Evolutionary conservation across 2,329 filamentous ascomycete species (phyloP).

Genomic region (Hymenoscyphus linearis): DNA sequence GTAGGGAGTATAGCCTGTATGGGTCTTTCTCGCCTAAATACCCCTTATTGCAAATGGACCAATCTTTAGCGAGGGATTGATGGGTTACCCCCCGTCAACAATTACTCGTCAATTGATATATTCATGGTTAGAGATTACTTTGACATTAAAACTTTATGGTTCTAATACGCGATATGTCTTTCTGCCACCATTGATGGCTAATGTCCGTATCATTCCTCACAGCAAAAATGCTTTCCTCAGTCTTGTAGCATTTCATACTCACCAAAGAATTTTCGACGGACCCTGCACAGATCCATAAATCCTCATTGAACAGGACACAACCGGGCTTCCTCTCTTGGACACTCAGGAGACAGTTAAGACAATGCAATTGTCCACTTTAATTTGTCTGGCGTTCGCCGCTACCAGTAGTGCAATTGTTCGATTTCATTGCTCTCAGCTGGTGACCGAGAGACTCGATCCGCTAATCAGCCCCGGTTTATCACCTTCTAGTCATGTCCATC

Average conservation of each 20-base stretch:
- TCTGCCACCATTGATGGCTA: neutral
- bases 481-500: conserved; percentile 16
- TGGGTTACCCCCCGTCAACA: neutral
- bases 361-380: conserved; percentile 4
- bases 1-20: neutral
- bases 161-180: neutral
- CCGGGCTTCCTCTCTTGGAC: neutral
- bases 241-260: too few relatives aligned
- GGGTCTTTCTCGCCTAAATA: neutral
- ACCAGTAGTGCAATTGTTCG: conserved; percentile 10
- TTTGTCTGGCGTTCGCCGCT: neutral
- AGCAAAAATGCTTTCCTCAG: neutral
- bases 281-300: neutral
- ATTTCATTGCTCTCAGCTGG: conserved; percentile 14
- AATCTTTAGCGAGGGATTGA: neutral
- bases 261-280: too few relatives aligned
- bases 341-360: neutral
- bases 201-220: neutral
- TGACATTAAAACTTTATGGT: neutral
- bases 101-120: neutral
- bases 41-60: neutral
- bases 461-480: conserved; percentile 11
- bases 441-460: conserved; percentile 11
- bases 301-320: neutral
- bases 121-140: too few relatives aligned